These are phyloP conservation scores for Suhomyces guaymorum DNA, from an alignment of 1,139 yeast genomes.

Conservation along the genomic window DNA sequence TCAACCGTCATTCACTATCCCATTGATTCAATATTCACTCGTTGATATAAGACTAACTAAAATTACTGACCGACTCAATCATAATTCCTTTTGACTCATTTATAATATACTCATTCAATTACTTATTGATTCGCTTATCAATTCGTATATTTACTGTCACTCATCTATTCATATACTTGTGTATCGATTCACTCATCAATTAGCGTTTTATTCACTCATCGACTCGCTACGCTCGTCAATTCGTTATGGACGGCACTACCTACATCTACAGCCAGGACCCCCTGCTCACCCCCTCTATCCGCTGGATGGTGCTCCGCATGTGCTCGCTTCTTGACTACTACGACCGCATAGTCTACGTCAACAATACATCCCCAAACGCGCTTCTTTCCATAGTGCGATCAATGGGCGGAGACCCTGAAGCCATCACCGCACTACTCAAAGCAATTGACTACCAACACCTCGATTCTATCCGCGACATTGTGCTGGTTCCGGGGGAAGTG, in stretches of 20 bases:
- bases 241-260: slow-evolving; percentile 1
- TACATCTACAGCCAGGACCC: slow-evolving; percentile 3
- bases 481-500: not conserved
- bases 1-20: no score
- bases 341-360: slow-evolving; percentile 9
- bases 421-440: slow-evolving; percentile 5
- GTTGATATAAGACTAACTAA: no score
- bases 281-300: not conserved
- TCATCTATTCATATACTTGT: no score
- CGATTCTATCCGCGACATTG: slow-evolving; percentile 5
- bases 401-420: not conserved
- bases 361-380: slow-evolving; percentile 13
- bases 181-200: no score
- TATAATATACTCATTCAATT: no score
- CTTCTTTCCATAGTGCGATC: slow-evolving; percentile 3
- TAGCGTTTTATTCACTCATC: no score
- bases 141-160: no score
- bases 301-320: slow-evolving; percentile 6
- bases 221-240: not conserved
- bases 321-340: not conserved
- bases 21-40: no score
- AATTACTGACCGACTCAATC: no score
- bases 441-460: slow-evolving; percentile 12
- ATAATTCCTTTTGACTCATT: no score
- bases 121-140: no score